Conservation (phyloP, 2,329 filamentous ascomycete species). For the Zymoseptoria brevis region DNA sequence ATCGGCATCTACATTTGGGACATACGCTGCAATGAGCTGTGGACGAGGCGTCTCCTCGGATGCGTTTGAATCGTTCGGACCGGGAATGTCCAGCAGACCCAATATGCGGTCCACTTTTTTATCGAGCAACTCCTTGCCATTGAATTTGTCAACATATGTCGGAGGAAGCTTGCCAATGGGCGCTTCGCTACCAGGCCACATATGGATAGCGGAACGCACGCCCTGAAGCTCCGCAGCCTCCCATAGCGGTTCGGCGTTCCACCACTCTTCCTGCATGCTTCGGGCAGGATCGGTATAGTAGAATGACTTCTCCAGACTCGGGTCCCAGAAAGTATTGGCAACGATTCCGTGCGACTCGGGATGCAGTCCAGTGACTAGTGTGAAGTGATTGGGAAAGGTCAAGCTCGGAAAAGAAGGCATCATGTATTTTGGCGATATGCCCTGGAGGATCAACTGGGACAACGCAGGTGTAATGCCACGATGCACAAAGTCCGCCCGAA, state of each 20-base stretch:
- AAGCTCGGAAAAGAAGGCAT: constrained; percentile 89
- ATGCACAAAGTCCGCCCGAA: constrained; percentile 85
- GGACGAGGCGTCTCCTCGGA: constrained; percentile 53
- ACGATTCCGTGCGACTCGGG: constrained; percentile 91
- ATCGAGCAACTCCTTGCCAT: constrained; percentile 63
- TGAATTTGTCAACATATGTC: constrained; percentile 75
- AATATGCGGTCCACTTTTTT: constrained; percentile 74
- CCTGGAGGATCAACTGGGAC: constrained; percentile 67
- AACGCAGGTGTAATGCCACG: constrained; percentile 77
- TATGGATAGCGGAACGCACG: constrained; percentile 76
- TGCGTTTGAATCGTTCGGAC: constrained; percentile 49
- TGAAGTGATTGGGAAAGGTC: constrained; percentile 93
- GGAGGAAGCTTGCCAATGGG: constrained; percentile 69
- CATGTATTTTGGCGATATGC: constrained; percentile 89
- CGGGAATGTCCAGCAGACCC: constrained; percentile 75
- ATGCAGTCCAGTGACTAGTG: constrained; percentile 81
- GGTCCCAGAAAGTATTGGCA: constrained; percentile 92
- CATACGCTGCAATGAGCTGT: constrained; percentile 88
- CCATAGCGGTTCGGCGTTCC: constrained; percentile 87
- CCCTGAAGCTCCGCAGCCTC: constrained; percentile 79
- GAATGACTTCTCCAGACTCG: constrained; percentile 67
- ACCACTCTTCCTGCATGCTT: constrained; percentile 84
- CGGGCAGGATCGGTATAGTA: constrained; percentile 70
- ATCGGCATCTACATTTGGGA: constrained; percentile 81
- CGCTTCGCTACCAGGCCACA: constrained; percentile 97